Evolutionary conservation across 768 basidiomycete genomes (phyloP).

Genomic region (Neoboletus magnificus): DNA sequence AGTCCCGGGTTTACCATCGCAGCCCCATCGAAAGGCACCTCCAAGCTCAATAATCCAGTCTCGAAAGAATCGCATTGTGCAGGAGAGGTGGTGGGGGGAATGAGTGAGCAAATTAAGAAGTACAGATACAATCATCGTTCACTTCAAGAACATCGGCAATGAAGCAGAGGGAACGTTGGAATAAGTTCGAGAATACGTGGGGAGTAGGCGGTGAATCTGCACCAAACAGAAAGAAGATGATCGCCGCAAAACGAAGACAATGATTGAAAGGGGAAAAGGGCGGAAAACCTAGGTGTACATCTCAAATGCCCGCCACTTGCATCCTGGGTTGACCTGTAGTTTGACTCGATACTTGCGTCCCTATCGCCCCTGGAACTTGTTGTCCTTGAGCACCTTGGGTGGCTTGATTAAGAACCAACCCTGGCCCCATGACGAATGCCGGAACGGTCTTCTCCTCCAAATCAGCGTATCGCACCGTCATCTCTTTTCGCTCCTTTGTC

Average conservation of each 20-base stretch:
- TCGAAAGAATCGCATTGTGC: conserved; percentile 22
- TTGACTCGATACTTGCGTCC: conserved; percentile 26
- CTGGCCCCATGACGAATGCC: conserved; percentile 53
- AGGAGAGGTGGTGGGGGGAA: conserved; percentile 12
- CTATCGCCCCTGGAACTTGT: conserved; percentile 33
- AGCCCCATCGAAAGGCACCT: background rate
- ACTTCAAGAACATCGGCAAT: conserved; percentile 28
- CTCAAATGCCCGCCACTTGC: conserved; percentile 35
- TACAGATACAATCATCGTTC: conserved; percentile 40
- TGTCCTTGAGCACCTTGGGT: conserved; percentile 36
- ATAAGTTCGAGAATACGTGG: conserved; percentile 13
- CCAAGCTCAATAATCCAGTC: conserved; percentile 1
- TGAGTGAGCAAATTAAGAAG: conserved; percentile 32
- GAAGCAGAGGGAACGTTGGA: conserved; percentile 18
- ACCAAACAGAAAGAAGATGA: conserved; percentile 1
- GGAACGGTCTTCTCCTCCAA: conserved; percentile 70
- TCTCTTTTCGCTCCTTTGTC: conserved; percentile 74
- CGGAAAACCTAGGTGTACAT: conserved; percentile 10
- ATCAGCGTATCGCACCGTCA: conserved; percentile 71
- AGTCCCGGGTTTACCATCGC: conserved; percentile 1
- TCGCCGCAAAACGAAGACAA: conserved; percentile 13
- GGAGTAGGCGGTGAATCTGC: conserved; percentile 1
- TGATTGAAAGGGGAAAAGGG: conserved; percentile 1
- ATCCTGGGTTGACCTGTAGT: conserved; percentile 30
- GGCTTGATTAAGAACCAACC: conserved; percentile 40